Conservation (phyloP, 257 asterid species). For the Solanum appendiculatum region DNA sequence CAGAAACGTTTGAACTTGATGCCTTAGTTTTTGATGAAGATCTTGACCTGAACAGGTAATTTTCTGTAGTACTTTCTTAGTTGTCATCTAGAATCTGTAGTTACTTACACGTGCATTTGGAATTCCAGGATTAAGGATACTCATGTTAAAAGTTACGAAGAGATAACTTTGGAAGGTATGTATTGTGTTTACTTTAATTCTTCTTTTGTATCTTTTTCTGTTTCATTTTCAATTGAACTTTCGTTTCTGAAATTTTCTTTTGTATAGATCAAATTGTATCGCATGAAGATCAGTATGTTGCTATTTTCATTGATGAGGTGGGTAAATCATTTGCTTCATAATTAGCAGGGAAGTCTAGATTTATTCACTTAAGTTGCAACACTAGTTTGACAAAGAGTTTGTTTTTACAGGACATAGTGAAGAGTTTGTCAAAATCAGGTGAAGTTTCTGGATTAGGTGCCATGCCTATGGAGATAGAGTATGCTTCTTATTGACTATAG, state of each 20-base stretch:
- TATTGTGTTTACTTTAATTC: not conserved
- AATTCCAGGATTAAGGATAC: slow-evolving; percentile 51
- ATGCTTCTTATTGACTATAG: slow-evolving; percentile 10
- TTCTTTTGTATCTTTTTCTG: not conserved
- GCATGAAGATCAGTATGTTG: slow-evolving; percentile 51
- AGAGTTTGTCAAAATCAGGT: slow-evolving; percentile 15
- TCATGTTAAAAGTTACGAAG: slow-evolving; percentile 49
- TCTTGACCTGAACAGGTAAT: slow-evolving; percentile 30
- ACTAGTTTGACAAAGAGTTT: not conserved
- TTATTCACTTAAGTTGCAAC: not conserved
- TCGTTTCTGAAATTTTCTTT: slow-evolving; percentile 2
- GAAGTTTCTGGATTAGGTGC: slow-evolving; percentile 28
- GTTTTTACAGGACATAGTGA: slow-evolving; percentile 24
- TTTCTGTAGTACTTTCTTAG: not conserved
- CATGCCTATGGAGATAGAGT: slow-evolving; percentile 62
- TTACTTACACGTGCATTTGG: not conserved
- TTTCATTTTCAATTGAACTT: not conserved
- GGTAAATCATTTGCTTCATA: not conserved
- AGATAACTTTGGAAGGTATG: slow-evolving; percentile 69
- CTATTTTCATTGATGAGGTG: slow-evolving; percentile 47
- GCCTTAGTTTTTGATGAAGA: slow-evolving; percentile 42
- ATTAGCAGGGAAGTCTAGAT: not conserved
- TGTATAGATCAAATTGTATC: slow-evolving; percentile 66
- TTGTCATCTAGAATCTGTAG: not conserved
- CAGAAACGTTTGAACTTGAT: slow-evolving; percentile 61